Evolutionary conservation across 163 green algal genomes (phyloP).

Genomic region (Chloroidium sp.): DNA sequence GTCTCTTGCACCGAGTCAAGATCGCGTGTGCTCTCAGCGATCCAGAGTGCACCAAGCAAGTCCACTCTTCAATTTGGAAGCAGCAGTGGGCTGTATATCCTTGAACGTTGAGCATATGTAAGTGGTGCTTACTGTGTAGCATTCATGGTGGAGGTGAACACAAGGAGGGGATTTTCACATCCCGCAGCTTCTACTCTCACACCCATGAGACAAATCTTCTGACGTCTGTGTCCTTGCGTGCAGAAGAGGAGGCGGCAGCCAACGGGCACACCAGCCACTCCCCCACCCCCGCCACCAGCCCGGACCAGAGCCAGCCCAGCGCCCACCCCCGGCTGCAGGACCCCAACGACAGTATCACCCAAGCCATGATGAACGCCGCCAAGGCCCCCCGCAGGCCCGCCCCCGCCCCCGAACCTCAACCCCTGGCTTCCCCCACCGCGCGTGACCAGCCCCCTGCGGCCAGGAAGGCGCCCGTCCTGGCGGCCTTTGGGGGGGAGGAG

Average conservation of each 20-base stretch:
- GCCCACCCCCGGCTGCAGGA: constrained; percentile 18
- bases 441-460: not conserved
- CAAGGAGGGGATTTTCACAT: no score
- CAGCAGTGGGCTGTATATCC: no score
- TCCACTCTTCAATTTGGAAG: no score
- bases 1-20: no score
- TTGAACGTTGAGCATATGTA: no score
- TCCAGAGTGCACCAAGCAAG: no score
- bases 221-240: no score
- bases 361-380: constrained; percentile 55
- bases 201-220: no score
- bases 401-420: not conserved
- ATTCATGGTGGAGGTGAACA: no score
- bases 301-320: not conserved
- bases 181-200: no score
- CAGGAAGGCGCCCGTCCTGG: constrained; percentile 1
- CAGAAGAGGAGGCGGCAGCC: not conserved
- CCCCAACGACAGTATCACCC: constrained; percentile 43
- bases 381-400: constrained; percentile 12
- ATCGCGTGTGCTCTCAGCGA: no score
- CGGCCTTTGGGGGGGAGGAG: constrained; percentile 62
- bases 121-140: no score
- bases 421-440: not conserved
- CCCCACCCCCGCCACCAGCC: not conserved
- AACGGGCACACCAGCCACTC: constrained; percentile 4